These are phyloP conservation scores for Kitagawia praeruptora DNA, from an alignment of 129 eudicot genomes.

Conservation along the genomic window DNA sequence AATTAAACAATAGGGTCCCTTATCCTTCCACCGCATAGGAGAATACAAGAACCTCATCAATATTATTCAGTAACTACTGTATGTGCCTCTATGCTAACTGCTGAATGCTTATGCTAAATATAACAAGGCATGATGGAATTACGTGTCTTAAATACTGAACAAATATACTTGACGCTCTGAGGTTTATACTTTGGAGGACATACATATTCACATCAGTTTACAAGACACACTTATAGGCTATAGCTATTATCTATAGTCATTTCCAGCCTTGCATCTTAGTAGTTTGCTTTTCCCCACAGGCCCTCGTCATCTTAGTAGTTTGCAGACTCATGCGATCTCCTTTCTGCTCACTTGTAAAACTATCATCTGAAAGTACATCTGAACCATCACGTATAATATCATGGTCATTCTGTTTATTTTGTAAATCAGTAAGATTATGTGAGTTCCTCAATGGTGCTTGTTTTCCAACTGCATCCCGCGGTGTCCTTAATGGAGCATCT, in stretches of 20 bases:
- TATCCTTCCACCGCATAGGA: background rate
- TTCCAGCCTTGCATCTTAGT: background rate
- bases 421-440: slow-evolving; percentile 23
- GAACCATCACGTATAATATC: slow-evolving; percentile 52
- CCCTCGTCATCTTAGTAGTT: too few species aligned
- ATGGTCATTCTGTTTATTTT: slow-evolving; percentile 18
- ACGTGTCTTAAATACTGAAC: background rate
- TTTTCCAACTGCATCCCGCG: slow-evolving; percentile 74
- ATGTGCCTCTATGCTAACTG: background rate
- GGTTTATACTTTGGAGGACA: background rate
- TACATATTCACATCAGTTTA: background rate
- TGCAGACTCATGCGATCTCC: slow-evolving; percentile 73
- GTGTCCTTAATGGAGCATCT: slow-evolving; percentile 77
- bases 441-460: slow-evolving; percentile 48
- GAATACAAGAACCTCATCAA: background rate
- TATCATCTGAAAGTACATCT: slow-evolving; percentile 66
- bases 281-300: background rate
- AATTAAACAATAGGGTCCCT: background rate
- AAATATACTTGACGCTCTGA: background rate
- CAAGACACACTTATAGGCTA: background rate
- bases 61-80: background rate
- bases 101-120: background rate
- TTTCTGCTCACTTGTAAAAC: slow-evolving; percentile 76
- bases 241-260: background rate
- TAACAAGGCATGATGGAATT: background rate